Conservation (phyloP, 176 grass and related monocot genomes). For the Calamus simplicifolius region DNA sequence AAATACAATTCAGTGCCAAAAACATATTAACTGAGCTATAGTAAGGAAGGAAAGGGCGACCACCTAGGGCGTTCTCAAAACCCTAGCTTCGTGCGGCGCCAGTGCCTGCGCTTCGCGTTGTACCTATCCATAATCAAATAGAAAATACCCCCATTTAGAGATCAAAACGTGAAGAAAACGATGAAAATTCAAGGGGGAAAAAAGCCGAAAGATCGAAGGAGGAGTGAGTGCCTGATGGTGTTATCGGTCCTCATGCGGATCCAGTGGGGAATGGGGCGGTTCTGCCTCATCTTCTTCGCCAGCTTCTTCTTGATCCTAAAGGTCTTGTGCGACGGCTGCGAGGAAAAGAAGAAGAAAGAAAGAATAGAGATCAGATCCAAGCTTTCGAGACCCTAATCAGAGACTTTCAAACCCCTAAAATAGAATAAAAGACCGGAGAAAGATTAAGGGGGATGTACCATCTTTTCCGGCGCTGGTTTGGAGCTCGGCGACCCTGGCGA, state of each 20-base stretch:
- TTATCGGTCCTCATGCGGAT: conserved; percentile 5
- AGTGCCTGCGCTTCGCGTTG: conserved; percentile 52
- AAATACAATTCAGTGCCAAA: too few species aligned
- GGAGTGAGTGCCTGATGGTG: neutral
- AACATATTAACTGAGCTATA: too few species aligned
- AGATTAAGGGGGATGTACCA: too few species aligned
- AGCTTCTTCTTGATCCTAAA: conserved; percentile 14
- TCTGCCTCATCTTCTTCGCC: conserved; percentile 21
- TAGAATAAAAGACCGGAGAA: too few species aligned
- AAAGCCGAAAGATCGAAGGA: too few species aligned
- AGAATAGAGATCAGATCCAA: too few species aligned
- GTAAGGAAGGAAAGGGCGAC: too few species aligned
- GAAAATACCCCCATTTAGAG: neutral
- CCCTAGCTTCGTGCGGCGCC: conserved; percentile 51
- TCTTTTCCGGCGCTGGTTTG: too few species aligned
- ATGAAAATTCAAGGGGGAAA: too few species aligned
- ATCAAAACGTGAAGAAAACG: neutral
- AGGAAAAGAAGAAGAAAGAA: neutral
- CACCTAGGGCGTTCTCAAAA: conserved; percentile 12
- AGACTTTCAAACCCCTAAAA: too few species aligned
- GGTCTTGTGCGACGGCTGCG: conserved; percentile 16
- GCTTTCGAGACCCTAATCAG: too few species aligned
- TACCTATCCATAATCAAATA: conserved; percentile 15
- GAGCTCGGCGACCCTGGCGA: too few species aligned
- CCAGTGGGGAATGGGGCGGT: conserved; percentile 15